Conservation (phyloP, 352 stramenopile species). For the Phytophthora sp. region DNA sequence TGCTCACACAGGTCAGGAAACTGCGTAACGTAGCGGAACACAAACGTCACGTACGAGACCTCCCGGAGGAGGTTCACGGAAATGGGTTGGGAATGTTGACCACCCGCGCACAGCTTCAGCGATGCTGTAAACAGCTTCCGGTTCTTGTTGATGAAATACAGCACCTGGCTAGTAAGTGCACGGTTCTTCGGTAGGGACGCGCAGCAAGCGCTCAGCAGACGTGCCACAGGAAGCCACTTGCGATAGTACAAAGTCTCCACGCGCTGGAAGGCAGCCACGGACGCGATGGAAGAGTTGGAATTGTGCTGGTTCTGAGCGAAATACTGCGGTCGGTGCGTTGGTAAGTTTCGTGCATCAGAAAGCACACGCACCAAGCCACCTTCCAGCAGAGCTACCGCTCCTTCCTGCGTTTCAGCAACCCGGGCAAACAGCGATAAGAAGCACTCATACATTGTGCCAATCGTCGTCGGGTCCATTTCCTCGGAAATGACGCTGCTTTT, state of each 20-base stretch:
- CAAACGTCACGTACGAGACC: constrained; percentile 76
- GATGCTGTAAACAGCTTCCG: constrained; percentile 74
- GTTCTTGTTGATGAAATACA: constrained; percentile 68
- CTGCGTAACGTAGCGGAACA: constrained; percentile 82
- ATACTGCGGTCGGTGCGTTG: constrained; percentile 71
- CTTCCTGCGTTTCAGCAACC: constrained; percentile 64
- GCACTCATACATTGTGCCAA: constrained; percentile 84
- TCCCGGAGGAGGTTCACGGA: constrained; percentile 74
- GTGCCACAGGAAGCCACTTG: constrained; percentile 81
- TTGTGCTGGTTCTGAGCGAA: constrained; percentile 46
- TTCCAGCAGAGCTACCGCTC: constrained; percentile 73
- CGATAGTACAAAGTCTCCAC: constrained; percentile 69
- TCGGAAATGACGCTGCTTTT: constrained; percentile 52
- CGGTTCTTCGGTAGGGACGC: constrained; percentile 74
- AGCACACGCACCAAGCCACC: constrained; percentile 74
- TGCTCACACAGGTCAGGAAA: constrained; percentile 75
- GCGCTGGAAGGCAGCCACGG: constrained; percentile 61
- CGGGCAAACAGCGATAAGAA: constrained; percentile 83
- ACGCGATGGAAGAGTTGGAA: constrained; percentile 35
- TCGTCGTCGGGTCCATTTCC: constrained; percentile 67
- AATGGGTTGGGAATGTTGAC: constrained; percentile 35
- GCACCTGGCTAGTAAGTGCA: constrained; percentile 58
- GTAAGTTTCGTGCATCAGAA: constrained; percentile 62
- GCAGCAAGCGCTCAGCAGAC: constrained; percentile 64
- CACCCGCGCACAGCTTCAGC: constrained; percentile 58